Evolutionary conservation across 2,329 filamentous ascomycete species (phyloP).

Genomic region (Dothistroma septosporum): DNA sequence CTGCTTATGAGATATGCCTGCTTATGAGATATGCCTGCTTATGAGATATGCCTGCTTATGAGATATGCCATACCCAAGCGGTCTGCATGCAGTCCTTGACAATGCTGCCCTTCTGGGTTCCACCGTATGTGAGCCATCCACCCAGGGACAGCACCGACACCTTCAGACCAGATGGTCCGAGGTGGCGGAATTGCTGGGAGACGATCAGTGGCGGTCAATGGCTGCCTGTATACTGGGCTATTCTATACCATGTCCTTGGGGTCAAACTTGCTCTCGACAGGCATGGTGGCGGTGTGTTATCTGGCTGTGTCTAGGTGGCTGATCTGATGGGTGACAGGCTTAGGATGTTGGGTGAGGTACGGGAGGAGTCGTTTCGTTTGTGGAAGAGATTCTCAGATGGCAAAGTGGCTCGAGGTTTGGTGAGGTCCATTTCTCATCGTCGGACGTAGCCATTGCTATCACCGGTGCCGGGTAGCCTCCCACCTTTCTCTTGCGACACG

Average conservation of each 20-base stretch:
- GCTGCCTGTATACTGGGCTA: neutral
- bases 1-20: neutral
- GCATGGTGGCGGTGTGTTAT: slow-evolving; percentile 19
- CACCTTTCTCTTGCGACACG: neutral
- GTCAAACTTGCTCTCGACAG: slow-evolving; percentile 46
- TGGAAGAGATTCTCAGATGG: neutral
- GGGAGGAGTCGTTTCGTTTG: neutral
- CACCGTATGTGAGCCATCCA: slow-evolving; percentile 46
- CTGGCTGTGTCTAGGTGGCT: neutral
- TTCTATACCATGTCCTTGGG: slow-evolving; percentile 44
- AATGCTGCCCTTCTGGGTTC: slow-evolving; percentile 48
- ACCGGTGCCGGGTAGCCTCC: neutral
- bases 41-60: neutral
- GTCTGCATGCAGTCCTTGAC: slow-evolving; percentile 50
- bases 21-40: neutral
- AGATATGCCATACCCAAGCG: slow-evolving; percentile 31
- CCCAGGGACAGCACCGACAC: slow-evolving; percentile 50
- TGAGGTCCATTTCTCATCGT: neutral
- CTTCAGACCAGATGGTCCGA: slow-evolving; percentile 48
- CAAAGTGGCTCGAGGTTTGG: neutral
- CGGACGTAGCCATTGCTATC: neutral
- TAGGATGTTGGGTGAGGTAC: neutral
- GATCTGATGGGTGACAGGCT: neutral
- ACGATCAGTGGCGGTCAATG: neutral
- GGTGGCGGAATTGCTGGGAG: slow-evolving; percentile 34